phyloP scores from a whole-genome alignment of 345 rosid genomes.

The Populus pruinosa region DNA sequence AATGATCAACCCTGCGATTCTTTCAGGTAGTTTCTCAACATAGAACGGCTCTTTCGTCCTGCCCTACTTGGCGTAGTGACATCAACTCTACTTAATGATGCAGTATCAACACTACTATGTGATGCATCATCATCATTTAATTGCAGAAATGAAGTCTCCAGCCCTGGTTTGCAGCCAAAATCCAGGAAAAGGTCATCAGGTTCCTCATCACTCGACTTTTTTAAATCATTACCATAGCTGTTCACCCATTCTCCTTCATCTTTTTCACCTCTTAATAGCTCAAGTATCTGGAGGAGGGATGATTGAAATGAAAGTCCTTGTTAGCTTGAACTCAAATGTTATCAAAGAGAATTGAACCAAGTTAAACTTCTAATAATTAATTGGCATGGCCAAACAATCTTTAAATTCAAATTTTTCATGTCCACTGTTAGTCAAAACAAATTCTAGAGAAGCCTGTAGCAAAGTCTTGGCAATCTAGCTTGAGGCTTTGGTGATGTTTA shows the following conservation, averaged over 20 bases:
- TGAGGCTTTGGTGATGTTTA: neutral
- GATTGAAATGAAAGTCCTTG: neutral
- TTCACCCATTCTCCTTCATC: conserved; percentile 17
- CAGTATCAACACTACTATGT: neutral
- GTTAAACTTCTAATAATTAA: neutral
- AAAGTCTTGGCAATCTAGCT: neutral
- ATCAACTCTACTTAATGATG: neutral
- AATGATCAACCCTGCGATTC: conserved; percentile 10
- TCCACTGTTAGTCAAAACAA: neutral
- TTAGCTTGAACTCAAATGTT: neutral
- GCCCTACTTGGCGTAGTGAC: neutral
- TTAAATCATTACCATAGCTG: neutral
- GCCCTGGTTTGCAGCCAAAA: neutral
- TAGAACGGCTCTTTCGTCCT: conserved; percentile 1
- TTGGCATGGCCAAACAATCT: neutral
- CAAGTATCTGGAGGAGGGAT: conserved; percentile 15
- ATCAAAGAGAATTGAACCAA: neutral
- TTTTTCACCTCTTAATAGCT: conserved; percentile 23
- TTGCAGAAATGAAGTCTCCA: neutral
- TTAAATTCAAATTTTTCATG: neutral
- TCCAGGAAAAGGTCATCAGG: neutral
- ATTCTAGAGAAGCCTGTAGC: neutral
- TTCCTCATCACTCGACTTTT: conserved; percentile 2
- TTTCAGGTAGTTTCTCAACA: conserved; percentile 26
- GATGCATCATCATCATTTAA: neutral